phyloP scores from a whole-genome alignment of 2,329 filamentous ascomycete species.

The Penicillium sp. region DNA sequence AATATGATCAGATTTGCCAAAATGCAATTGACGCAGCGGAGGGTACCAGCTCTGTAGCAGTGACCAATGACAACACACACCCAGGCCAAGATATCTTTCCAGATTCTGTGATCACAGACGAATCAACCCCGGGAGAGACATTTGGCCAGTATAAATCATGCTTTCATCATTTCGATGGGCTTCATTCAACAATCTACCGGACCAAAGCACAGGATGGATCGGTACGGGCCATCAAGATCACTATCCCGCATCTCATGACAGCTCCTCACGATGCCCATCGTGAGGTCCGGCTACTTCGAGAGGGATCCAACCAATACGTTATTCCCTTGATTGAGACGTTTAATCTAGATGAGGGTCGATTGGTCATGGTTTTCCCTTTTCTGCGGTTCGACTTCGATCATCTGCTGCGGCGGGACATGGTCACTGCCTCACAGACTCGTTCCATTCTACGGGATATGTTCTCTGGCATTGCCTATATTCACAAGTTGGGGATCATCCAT shows the following conservation, averaged over 20 bases:
- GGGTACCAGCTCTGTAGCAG: slow-evolving; percentile 18
- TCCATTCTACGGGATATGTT: slow-evolving; percentile 68
- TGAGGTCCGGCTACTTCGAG: slow-evolving; percentile 73
- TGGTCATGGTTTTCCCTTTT: slow-evolving; percentile 84
- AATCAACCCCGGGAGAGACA: slow-evolving; percentile 28
- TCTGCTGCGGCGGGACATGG: slow-evolving; percentile 58
- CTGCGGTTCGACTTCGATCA: slow-evolving; percentile 70
- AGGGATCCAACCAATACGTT: slow-evolving; percentile 59
- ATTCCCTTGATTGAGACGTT: slow-evolving; percentile 74
- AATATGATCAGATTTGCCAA: slow-evolving; percentile 51
- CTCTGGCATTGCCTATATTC: slow-evolving; percentile 68
- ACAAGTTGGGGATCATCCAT: slow-evolving; percentile 77
- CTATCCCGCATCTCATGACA: slow-evolving; percentile 68
- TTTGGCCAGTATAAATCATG: slow-evolving; percentile 61
- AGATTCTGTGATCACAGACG: slow-evolving; percentile 12
- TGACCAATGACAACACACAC: slow-evolving; percentile 18
- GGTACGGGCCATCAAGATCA: slow-evolving; percentile 79
- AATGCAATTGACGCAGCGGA: slow-evolving; percentile 38
- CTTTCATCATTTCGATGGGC: slow-evolving; percentile 62
- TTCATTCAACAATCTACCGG: slow-evolving; percentile 83
- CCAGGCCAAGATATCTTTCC: slow-evolving; percentile 22
- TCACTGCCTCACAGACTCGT: slow-evolving; percentile 41
- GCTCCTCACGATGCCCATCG: slow-evolving; percentile 80
- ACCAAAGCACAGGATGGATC: slow-evolving; percentile 49
- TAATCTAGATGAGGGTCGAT: slow-evolving; percentile 65